Conservation (phyloP, 768 basidiomycete genomes). For the Agrocybe pediades region DNA sequence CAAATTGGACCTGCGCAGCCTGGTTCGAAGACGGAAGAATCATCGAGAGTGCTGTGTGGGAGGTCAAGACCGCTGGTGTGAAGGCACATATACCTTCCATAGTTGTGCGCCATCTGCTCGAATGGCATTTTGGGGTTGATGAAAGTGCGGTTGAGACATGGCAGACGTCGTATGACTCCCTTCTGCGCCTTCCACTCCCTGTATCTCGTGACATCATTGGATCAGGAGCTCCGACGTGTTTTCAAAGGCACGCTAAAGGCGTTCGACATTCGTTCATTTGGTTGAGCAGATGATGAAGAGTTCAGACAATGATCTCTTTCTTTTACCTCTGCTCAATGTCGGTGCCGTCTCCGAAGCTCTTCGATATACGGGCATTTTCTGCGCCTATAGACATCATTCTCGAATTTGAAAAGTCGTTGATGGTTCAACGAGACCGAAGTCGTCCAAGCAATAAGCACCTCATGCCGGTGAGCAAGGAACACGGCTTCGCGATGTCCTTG, state of each 20-base stretch:
- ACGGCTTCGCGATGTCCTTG: conserved; percentile 76
- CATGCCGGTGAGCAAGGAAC: conserved; percentile 75
- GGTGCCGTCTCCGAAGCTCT: conserved; percentile 73
- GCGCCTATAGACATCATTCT: conserved; percentile 74
- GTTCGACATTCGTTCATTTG: conserved; percentile 79
- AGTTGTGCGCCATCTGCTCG: conserved; percentile 75
- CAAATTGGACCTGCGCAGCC: conserved; percentile 87
- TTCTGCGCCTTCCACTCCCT: conserved; percentile 59
- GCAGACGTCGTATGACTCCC: conserved; percentile 58
- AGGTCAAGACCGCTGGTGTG: conserved; percentile 78
- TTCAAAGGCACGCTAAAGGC: conserved; percentile 76
- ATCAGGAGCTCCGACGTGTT: conserved; percentile 46
- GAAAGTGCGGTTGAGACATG: conserved; percentile 52
- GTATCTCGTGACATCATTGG: conserved; percentile 46
- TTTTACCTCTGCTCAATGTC: conserved; percentile 75
- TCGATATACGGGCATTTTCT: conserved; percentile 83
- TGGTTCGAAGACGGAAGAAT: conserved; percentile 98
- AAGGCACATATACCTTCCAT: conserved; percentile 74
- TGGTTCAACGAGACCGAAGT: conserved; percentile 98
- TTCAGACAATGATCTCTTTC: conserved; percentile 71
- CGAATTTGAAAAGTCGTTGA: conserved; percentile 89
- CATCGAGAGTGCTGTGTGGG: conserved; percentile 95
- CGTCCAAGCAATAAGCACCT: conserved; percentile 77
- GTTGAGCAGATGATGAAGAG: conserved; percentile 77
- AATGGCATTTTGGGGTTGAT: conserved; percentile 72